Evolutionary conservation across 306 rosid genomes (phyloP).

Genomic region (Albizia julibrissin): DNA sequence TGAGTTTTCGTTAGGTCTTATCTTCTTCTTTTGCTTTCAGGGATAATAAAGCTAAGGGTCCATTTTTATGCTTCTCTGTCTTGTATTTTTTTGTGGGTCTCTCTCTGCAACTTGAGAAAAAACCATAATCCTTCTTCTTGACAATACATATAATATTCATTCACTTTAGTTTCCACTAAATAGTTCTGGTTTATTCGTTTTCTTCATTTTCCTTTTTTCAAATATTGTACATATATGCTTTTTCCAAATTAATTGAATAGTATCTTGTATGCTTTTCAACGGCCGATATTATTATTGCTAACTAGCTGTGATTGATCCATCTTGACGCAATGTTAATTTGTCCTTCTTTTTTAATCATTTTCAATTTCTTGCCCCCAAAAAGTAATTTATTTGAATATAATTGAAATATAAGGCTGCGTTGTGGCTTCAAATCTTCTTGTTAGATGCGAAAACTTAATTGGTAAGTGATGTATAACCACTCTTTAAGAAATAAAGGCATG

Average conservation of each 20-base stretch:
- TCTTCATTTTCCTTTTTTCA: neutral
- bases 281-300: neutral
- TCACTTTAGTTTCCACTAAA: neutral
- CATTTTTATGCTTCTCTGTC: neutral
- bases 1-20: constrained; percentile 1
- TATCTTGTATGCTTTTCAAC: neutral
- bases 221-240: neutral
- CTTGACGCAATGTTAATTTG: neutral
- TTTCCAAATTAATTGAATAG: neutral
- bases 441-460: neutral
- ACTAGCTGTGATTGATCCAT: neutral
- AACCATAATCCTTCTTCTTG: neutral
- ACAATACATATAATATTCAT: neutral
- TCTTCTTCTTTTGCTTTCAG: neutral
- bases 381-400: neutral
- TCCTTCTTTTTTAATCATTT: too few species aligned
- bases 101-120: neutral
- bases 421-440: too few species aligned
- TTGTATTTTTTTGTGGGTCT: neutral
- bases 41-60: neutral
- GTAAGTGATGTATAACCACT: neutral
- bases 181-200: neutral
- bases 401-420: too few species aligned
- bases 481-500: neutral
- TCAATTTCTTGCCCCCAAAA: neutral